Base-by-base conservation (phyloP, 192 early-diverging fungal species). In the Allomyces arbusculus region DNA sequence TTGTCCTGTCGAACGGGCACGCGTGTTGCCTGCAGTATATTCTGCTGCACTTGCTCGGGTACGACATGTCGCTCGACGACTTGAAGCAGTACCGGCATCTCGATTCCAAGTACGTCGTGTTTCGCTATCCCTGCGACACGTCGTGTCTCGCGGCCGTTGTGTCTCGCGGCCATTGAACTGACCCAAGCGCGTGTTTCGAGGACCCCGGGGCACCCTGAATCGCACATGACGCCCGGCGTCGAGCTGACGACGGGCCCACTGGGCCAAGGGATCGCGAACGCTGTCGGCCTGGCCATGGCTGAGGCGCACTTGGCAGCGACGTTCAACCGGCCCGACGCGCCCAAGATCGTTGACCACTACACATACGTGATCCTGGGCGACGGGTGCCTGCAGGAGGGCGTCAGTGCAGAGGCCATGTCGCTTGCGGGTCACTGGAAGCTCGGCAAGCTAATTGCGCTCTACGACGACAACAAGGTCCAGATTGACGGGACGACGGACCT, bases 311-410 rank as follows among this genome's bases (percentile, higher is more conserved):
- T 90, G 66, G 89, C 87, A 28, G 91, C 95, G 44, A 87, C 80
- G 12, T 99, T 92, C 81, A 97, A 97, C 80, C 81, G 79, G 69
- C 89, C 91, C 24, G 89, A 40, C 33, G 89, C 82, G 33, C 94
- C 80, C 79, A 80, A 82, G 22, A 70, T 99, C 12, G 80, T 99
- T 68, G 82, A 89, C 74, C 92, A 94, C 82, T 74, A 86, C 68
- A 89, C 88, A 24, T 95, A 84, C 55, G 75, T 80, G 24, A 85
- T 99, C 67, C 67, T 81, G 28, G 95, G 95, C 68, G 95, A 99
- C 74, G 95, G 95, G 64, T 99, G 95, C 79, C 73, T 99, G 66
- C 95, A 99, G 78, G 95, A 99, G 76, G 95, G 95, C 81, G 89
- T 99, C 55, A 76, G 87, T 24, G 82, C 88, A 24, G 95, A 98